Base-by-base conservation (phyloP, 768 basidiomycete species). In the Russula emetica region DNA sequence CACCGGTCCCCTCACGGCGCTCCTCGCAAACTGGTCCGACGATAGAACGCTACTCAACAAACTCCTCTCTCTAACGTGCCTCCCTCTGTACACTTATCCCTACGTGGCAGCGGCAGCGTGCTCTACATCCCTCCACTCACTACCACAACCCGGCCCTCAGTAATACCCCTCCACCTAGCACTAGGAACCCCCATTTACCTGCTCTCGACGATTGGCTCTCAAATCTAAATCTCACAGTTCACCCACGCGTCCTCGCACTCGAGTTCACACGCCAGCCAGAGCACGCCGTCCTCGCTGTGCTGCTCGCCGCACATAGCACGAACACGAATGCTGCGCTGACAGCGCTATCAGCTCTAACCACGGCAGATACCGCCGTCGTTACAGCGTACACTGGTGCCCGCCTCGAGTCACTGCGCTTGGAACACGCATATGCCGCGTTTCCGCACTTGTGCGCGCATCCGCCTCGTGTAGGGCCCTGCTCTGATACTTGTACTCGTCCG, bases 171-270 rank as follows among this genome's bases (percentile, higher is more conserved):
- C 65, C 76, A 80, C 5, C 77, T 78, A 68, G 73, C 78, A 14
- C 78, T 87, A 30, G 71, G 32, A 79, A 58, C 77, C 80, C 68
- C 73, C 82, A 8, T 85, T n/a, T n/a, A n/a, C n/a, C n/a, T n/a
- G 84, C 86, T 40, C 85, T 89, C 72, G 74, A 87, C 68, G 76
- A 80, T 42, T 89, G 88, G 88, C 82, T 91, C 61, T 86, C 86
- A 38, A 67, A 73, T 26, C 71, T 86, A 38, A 67, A 73, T 26
- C 72, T 71, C 50, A 77, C 78, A n/a, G 77, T 88, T 52, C 10
- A 13, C 11, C 55, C 47, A 5, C 61, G 16, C 7, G 2, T 56
- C 10, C 77, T 77, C 60, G 72, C 76, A 34, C 76, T 90, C 60
- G 82, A 85, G 60, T 76, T 89, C 60, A 82, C 82, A 56, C 79